Conservation (phyloP, 106 monocot genomes). For the Dioscorea alata region DNA sequence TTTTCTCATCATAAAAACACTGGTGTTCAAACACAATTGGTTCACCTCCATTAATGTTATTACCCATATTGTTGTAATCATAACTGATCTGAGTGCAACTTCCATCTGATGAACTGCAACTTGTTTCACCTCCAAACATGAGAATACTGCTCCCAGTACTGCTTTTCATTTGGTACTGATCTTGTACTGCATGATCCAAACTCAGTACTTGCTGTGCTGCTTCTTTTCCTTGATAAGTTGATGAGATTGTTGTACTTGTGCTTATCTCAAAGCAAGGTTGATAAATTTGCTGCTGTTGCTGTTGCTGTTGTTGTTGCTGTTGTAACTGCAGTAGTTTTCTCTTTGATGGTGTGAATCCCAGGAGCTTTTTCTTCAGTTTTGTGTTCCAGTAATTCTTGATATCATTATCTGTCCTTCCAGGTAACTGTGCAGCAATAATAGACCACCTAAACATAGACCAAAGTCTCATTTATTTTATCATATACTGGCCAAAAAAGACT, state of each 20-base stretch:
- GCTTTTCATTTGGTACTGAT: constrained; percentile 7
- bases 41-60: background rate
- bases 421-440: constrained; percentile 38
- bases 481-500: background rate
- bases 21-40: constrained; percentile 9
- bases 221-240: background rate
- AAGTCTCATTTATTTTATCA: no score
- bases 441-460: constrained; percentile 32
- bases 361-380: constrained; percentile 57
- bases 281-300: constrained; percentile 3
- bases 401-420: constrained; percentile 45
- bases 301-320: constrained; percentile 14
- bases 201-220: no score
- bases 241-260: background rate
- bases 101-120: constrained; percentile 37
- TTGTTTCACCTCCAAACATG: constrained; percentile 31
- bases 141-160: constrained; percentile 13
- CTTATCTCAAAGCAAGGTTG: background rate
- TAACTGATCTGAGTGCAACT: constrained; percentile 21
- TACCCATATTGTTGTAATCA: background rate
- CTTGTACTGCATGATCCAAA: background rate
- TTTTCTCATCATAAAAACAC: constrained; percentile 5
- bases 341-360: constrained; percentile 22
- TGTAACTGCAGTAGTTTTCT: constrained; percentile 21
- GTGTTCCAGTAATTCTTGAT: constrained; percentile 68